Conservation (phyloP, 805 yeast species). For the Ogataea ganodermae region DNA sequence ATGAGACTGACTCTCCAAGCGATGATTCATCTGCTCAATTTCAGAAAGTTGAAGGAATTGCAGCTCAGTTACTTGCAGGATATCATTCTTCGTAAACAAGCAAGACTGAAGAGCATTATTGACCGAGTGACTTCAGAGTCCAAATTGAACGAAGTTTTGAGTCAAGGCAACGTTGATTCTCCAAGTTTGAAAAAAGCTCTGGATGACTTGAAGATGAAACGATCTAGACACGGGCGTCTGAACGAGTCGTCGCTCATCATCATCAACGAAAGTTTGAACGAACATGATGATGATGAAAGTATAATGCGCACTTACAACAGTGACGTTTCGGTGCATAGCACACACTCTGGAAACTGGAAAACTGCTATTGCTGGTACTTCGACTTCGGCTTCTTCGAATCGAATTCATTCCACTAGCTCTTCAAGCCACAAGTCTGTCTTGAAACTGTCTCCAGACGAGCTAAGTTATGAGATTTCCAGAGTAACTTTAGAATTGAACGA, state of each 20-base stretch:
- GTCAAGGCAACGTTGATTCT: constrained; percentile 27
- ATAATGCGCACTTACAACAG: constrained; percentile 9
- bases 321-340: constrained; percentile 10
- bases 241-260: constrained; percentile 22
- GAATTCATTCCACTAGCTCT: constrained; percentile 8
- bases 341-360: constrained; percentile 21
- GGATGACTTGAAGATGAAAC: constrained; percentile 22
- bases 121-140: constrained; percentile 27
- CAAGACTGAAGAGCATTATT: constrained; percentile 28
- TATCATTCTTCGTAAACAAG: constrained; percentile 42
- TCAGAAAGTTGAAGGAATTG: constrained; percentile 52
- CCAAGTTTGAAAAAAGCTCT: constrained; percentile 38
- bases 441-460: constrained; percentile 23
- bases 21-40: constrained; percentile 46
- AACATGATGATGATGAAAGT: constrained; percentile 15
- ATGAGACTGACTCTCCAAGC: constrained; percentile 46
- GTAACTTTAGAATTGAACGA: constrained; percentile 33
- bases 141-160: constrained; percentile 30
- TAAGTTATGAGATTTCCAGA: constrained; percentile 24
- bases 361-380: constrained; percentile 26
- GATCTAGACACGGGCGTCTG: constrained; percentile 14
- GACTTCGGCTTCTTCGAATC: constrained; percentile 17
- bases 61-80: constrained; percentile 47
- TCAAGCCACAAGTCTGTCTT: constrained; percentile 20
- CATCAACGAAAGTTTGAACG: constrained; percentile 12